Percentiles rank a stretch among this genome's conserved stretches.
phyloP scores from a whole-genome alignment of 306 rosid species.

The Dalbergia oliveri region DNA sequence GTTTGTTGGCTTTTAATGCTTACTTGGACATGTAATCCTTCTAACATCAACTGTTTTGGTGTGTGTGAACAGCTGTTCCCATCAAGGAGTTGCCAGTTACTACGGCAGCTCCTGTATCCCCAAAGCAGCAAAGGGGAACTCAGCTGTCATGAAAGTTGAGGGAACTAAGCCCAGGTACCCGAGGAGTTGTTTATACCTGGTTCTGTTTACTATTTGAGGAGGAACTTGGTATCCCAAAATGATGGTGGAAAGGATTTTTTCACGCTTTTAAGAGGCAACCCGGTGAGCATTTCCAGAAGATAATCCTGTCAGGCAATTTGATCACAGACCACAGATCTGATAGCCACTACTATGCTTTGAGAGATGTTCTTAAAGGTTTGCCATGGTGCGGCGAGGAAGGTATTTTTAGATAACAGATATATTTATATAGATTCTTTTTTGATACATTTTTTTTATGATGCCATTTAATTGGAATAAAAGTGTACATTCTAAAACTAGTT shows the following conservation, averaged over 20 bases:
- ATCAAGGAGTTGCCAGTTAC: conserved; percentile 54
- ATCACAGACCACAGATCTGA: conserved; percentile 91
- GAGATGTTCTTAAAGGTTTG: conserved; percentile 88
- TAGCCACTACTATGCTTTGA: conserved; percentile 81
- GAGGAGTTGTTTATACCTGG: conserved; percentile 93
- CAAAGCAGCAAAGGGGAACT: conserved; percentile 48
- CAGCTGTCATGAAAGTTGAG: conserved; percentile 47
- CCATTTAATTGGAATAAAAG: conserved; percentile 21
- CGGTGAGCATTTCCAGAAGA: conserved; percentile 82
- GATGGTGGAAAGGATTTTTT: conserved; percentile 53
- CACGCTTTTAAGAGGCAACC: conserved; percentile 82
- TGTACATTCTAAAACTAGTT: conserved; percentile 28
- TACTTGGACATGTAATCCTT: conserved; percentile 9
- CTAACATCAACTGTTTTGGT: conserved; percentile 43
- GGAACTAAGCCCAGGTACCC: conserved; percentile 51
- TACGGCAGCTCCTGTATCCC: conserved; percentile 36
- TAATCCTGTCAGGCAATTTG: conserved; percentile 78
- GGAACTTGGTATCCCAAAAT: conserved; percentile 57
- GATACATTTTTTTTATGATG: background rate
- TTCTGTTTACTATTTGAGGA: conserved; percentile 76
- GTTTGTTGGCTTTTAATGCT: conserved; percentile 20
- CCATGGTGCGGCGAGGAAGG: conserved; percentile 67
- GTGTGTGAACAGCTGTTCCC: conserved; percentile 61
- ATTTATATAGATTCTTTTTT: background rate
- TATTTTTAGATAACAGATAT: conserved; percentile 52